phyloP scores from a whole-genome alignment of 192 early-diverging fungal genomes.

The Umbelopsis ramanniana region DNA sequence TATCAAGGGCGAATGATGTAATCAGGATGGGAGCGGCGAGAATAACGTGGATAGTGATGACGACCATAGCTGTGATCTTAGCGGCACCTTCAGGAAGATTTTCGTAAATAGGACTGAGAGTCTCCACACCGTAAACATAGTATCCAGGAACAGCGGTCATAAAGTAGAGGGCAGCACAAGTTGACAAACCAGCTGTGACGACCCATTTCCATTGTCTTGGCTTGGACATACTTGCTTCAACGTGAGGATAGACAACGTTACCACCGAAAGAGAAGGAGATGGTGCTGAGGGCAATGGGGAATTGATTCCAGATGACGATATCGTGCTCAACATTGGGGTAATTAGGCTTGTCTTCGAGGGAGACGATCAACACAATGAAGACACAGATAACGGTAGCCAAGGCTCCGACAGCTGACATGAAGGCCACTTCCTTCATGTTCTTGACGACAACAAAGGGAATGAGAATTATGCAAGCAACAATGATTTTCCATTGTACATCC shows the following conservation, averaged over 20 bases:
- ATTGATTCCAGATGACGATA: constrained; percentile 48
- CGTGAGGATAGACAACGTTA: constrained; percentile 74
- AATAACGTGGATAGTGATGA: constrained; percentile 70
- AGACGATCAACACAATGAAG: constrained; percentile 55
- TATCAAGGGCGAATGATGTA: constrained; percentile 65
- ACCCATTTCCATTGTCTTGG: constrained; percentile 63
- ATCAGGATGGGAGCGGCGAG: constrained; percentile 68
- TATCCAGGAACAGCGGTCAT: constrained; percentile 67
- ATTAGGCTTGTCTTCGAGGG: constrained; percentile 53
- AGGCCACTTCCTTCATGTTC: constrained; percentile 70
- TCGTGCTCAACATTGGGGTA: constrained; percentile 43
- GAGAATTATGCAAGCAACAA: constrained; percentile 54
- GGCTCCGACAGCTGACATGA: constrained; percentile 62
- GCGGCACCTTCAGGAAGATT: constrained; percentile 58
- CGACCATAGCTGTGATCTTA: constrained; percentile 53
- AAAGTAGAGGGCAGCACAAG: constrained; percentile 67
- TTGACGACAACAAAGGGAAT: constrained; percentile 70
- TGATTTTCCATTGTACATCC: constrained; percentile 58
- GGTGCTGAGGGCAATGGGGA: constrained; percentile 66
- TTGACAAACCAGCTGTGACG: constrained; percentile 50
- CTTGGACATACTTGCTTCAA: constrained; percentile 66
- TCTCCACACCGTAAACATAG: constrained; percentile 58
- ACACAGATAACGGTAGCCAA: constrained; percentile 65
- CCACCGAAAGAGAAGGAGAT: constrained; percentile 72
- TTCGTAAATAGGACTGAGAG: constrained; percentile 60